Evolutionary conservation across 176 grass and related monocot species (phyloP), one percentile per base, ranked within the genome.

Genomic region (Pontederia paniculata): DNA sequence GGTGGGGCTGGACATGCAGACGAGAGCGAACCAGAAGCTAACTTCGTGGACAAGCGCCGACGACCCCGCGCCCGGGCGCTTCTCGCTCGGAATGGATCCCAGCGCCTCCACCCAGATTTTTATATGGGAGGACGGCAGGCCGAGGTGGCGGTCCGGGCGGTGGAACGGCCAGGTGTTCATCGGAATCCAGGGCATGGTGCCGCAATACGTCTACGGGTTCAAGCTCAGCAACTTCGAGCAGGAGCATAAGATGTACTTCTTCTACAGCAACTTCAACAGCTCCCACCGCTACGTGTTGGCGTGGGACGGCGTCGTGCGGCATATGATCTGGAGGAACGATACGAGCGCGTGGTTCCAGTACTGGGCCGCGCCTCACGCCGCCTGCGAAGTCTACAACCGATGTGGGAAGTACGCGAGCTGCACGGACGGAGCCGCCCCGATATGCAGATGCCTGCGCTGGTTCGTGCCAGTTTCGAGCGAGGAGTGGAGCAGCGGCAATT

Each of bases 351-450:
- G 71, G 71, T 4, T 44, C 10, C 0, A 43, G 22, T 20, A 47
- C 9, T 66, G 23, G 71, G 9, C 4, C 28, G 0, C 10, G 21
- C 71, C 71, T 15, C 1, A 0, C 15, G 1, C 16, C 21, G 12
- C 5, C 9, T 74, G 71, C 60, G 60, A 65, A 4, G 5, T 65
- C 9, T 65, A 45, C 51, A 23, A 25, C 16, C 3, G 50, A 22
- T 74, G 71, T 23, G 71, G 71, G 50, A 28, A 9, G 8, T 54
- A 62, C 42, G 71, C 59, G 44, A 45, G 60, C 49, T 74, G 71
- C 41, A 25, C 23, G 15, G 18, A 66, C 50, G 41, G 2, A 0
- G 0, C 0, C 12, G 12, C 21, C n/a, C 0, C 9, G 21, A 11
- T 0, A 42, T 74, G 71, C 42, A 47, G 12, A 8, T 74, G 71